These are phyloP conservation scores for Chaetomiaceae sp. DNA, from an alignment of 2,329 filamentous ascomycete species.

Conservation along the genomic window DNA sequence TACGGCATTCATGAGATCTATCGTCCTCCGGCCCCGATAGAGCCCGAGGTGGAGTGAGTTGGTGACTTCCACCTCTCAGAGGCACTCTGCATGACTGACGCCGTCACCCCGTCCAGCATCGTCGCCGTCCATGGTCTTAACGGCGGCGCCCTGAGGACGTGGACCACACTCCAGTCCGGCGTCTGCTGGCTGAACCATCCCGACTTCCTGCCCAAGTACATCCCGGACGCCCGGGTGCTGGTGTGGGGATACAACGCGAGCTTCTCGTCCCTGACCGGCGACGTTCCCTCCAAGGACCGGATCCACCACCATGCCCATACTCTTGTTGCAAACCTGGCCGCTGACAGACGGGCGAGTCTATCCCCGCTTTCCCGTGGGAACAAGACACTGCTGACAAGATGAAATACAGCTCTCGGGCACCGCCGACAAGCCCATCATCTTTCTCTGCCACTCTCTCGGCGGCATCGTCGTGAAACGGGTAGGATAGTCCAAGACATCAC, in stretches of 20 bases:
- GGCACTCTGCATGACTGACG: no score
- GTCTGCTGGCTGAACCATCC: neutral
- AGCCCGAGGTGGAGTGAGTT: conserved; percentile 1
- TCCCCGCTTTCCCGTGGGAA: no score
- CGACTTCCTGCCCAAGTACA: neutral
- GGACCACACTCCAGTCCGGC: neutral
- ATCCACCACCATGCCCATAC: neutral
- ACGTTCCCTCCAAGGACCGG: neutral
- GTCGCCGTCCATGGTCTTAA: neutral
- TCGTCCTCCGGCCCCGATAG: neutral
- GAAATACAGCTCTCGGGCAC: neutral
- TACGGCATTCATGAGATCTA: neutral
- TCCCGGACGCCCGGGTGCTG: neutral
- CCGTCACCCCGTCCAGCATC: neutral
- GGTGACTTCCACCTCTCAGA: no score
- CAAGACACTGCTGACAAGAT: neutral
- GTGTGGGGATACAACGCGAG: conserved; percentile 1
- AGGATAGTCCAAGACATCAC: no score
- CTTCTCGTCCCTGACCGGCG: neutral
- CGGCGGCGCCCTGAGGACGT: neutral
- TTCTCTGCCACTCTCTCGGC: neutral
- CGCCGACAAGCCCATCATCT: conserved; percentile 2
- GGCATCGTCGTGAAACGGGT: conserved; percentile 2
- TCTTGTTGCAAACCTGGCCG: neutral
- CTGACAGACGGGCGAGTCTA: neutral